Conservation (phyloP, 169 alveolate genomes). For the Neospora caninum region DNA sequence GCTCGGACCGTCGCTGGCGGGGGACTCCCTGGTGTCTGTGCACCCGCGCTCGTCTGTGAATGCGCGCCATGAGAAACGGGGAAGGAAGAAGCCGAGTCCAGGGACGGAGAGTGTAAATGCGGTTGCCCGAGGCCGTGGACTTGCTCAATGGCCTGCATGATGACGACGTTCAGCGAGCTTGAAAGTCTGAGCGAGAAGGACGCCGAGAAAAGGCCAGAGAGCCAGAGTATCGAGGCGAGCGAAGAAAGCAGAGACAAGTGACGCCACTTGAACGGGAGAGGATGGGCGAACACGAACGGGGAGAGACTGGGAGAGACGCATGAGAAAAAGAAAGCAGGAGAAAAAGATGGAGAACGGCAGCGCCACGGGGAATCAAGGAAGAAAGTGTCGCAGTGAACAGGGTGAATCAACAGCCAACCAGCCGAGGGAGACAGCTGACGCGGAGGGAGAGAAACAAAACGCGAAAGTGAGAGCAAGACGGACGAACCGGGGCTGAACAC, state of each 20-base stretch:
- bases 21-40: too few species aligned
- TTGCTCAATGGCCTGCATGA: constrained; percentile 9
- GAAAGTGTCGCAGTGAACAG: too few species aligned
- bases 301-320: too few species aligned
- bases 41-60: too few species aligned
- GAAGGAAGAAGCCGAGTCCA: not conserved
- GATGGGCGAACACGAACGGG: too few species aligned
- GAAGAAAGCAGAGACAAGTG: not conserved
- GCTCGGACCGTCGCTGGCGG: not conserved
- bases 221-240: not conserved
- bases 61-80: too few species aligned
- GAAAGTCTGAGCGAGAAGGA: not conserved
- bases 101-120: not conserved
- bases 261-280: not conserved
- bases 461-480: too few species aligned
- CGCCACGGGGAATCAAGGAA: too few species aligned
- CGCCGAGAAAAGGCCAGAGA: not conserved
- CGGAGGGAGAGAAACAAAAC: too few species aligned
- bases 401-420: too few species aligned
- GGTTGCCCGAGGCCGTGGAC: not conserved
- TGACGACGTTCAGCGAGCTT: not conserved
- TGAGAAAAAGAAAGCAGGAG: not conserved
- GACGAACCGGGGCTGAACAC: too few species aligned
- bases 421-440: too few species aligned
- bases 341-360: not conserved